phyloP scores from a whole-genome alignment of 2,329 filamentous ascomycete genomes.

The Amylocarpus encephaloides region DNA sequence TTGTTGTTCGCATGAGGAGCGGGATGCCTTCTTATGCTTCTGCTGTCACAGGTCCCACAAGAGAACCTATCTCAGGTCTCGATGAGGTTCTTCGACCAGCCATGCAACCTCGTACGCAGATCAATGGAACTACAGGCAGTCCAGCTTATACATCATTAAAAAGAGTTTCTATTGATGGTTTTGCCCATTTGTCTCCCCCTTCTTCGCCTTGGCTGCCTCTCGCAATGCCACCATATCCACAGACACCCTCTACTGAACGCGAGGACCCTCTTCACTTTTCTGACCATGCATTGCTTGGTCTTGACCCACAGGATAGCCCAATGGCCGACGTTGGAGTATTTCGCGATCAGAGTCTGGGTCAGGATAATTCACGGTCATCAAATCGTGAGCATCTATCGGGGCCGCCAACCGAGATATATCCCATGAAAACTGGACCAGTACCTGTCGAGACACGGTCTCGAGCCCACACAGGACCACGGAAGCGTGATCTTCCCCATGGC shows the following conservation, averaged over 20 bases:
- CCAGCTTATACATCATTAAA: constrained; percentile 21
- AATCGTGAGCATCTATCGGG: neutral
- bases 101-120: constrained; percentile 5
- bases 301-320: neutral
- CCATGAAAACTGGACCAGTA: constrained; percentile 19
- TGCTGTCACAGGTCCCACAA: constrained; percentile 21
- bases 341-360: neutral
- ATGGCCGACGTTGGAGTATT: neutral
- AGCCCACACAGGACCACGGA: constrained; percentile 3
- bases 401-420: constrained; percentile 18
- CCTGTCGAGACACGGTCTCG: constrained; percentile 16
- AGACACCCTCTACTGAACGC: constrained; percentile 9
- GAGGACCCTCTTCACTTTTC: constrained; percentile 7
- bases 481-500: constrained; percentile 13
- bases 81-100: constrained; percentile 6
- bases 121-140: constrained; percentile 10
- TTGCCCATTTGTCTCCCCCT: constrained; percentile 2
- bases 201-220: neutral
- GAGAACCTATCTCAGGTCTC: constrained; percentile 16
- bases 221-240: constrained; percentile 16
- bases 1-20: constrained; percentile 19
- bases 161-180: constrained; percentile 11
- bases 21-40: constrained; percentile 30
- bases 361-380: neutral
- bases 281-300: constrained; percentile 3